phyloP scores from a whole-genome alignment of 495 filamentous ascomycete genomes.

The Penicillium fimorum region DNA sequence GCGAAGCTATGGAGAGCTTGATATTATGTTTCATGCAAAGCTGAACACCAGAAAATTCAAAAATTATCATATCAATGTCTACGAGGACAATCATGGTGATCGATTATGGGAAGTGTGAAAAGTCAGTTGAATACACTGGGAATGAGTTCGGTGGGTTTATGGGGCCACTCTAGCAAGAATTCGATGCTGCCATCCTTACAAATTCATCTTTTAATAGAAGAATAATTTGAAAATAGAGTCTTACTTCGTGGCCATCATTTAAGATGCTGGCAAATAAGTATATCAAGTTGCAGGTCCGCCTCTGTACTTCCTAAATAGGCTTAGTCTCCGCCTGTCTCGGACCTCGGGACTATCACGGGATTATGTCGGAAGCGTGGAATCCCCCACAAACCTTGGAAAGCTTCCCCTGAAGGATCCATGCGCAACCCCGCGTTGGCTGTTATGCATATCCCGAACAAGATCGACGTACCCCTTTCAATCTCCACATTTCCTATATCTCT shows the following conservation, averaged over 20 bases:
- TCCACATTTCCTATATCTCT: neutral
- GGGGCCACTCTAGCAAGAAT: too few relatives aligned
- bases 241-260: too few relatives aligned
- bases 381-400: neutral
- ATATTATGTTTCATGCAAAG: slow-evolving; percentile 55
- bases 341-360: too few relatives aligned
- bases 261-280: too few relatives aligned
- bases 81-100: neutral
- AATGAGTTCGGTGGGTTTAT: too few relatives aligned
- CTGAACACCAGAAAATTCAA: slow-evolving; percentile 49
- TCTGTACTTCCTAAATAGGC: neutral
- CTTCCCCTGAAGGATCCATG: neutral
- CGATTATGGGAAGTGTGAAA: neutral
- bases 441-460: neutral
- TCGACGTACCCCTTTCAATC: neutral
- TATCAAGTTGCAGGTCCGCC: neutral
- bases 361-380: too few relatives aligned
- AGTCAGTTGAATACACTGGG: neutral
- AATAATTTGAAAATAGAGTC: too few relatives aligned
- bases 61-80: slow-evolving; percentile 20
- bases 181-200: too few relatives aligned
- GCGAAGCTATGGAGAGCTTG: slow-evolving; percentile 55
- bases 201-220: too few relatives aligned
- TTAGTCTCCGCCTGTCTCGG: neutral
- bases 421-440: neutral